Base-by-base conservation (phyloP, 345 rosid species). In the Garcia nutans region DNA sequence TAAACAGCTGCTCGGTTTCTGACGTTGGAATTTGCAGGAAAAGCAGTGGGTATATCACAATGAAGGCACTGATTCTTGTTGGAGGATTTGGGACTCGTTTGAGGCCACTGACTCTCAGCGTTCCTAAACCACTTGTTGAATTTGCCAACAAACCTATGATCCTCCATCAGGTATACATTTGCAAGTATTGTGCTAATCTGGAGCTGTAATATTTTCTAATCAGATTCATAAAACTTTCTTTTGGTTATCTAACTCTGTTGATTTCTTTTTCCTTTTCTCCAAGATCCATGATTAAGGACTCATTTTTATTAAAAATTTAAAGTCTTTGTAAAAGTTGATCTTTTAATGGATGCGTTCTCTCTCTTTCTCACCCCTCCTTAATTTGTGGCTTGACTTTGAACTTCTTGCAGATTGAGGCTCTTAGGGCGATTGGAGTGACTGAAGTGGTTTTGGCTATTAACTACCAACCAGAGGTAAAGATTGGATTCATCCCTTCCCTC, bases 131-230 rank as follows among this genome's bases (percentile, higher is more conserved):
- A 5, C 97, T 96, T 26, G 99, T 96, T 78, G 99, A 96, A 24
- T 96, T 96, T 68, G 99, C 97, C 57, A 96, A 96, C 84, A 96
- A 96, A 78, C 99, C 99, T 70, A 96, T 96, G 99, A 96, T 96
- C 85, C 86, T 93, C 80, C 99, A 96, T 82, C 99, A 96, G 99
- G 99, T 93, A 87, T 69, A 28, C 22, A 12, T 72, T 73, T 70
- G 31, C 22, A 0, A 28, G 28, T 11, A 26, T 22, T 65, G 17
- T 22, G 70, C 58, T 70, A 57, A 37, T 44, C 54, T 26, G 41
- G 15, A 26, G 28, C 28, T 64, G 9, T 16, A 42, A 71, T 44
- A 42, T 52, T 8, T 10, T 6, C 2, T 52, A 62, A 70, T 19
- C 37, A 31, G 12, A 54, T 52, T 33, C n/a, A 1, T 50, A 37